Evolutionary conservation across 2,329 filamentous ascomycete genomes (phyloP).

Genomic region (Ophiosphaerella narmari): DNA sequence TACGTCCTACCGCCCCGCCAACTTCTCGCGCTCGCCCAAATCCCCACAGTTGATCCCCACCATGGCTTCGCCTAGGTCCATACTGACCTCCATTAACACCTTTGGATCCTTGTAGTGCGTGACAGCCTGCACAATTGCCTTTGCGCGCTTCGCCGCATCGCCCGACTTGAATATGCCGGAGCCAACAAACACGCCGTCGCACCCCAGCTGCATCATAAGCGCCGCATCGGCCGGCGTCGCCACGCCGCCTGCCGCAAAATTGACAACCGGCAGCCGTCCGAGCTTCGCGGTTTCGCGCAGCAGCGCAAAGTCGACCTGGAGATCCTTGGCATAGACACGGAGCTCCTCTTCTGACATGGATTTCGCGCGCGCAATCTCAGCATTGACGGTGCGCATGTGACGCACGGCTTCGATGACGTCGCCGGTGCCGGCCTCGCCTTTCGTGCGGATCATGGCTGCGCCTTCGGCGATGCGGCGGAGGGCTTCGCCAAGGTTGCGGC

Average conservation of each 20-base stretch:
- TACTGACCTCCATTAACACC: constrained; percentile 83
- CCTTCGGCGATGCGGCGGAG: constrained; percentile 89
- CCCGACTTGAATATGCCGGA: constrained; percentile 97
- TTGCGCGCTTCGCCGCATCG: constrained; percentile 85
- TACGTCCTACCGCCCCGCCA: constrained; percentile 78
- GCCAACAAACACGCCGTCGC: constrained; percentile 96
- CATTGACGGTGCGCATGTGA: constrained; percentile 90
- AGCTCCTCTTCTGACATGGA: constrained; percentile 72
- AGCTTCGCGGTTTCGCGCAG: constrained; percentile 86
- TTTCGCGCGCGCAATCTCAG: constrained; percentile 75
- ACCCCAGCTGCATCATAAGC: constrained; percentile 98
- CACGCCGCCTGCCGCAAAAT: constrained; percentile 98
- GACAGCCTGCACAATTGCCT: constrained; percentile 91
- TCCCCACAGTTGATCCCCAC: constrained; percentile 86
- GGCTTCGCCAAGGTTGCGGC: constrained; percentile 91
- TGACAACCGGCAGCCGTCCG: constrained; percentile 89
- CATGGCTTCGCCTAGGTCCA: constrained; percentile 95
- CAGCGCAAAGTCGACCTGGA: constrained; percentile 77
- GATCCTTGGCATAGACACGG: constrained; percentile 77
- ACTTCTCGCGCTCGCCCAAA: constrained; percentile 78
- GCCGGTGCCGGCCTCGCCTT: constrained; percentile 95
- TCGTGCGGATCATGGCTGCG: constrained; percentile 98
- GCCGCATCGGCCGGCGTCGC: constrained; percentile 98
- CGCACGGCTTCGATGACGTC: constrained; percentile 96
- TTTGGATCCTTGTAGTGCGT: constrained; percentile 87